Conservation (phyloP, 305 asterid genomes). For the Fraxinus nigra region DNA sequence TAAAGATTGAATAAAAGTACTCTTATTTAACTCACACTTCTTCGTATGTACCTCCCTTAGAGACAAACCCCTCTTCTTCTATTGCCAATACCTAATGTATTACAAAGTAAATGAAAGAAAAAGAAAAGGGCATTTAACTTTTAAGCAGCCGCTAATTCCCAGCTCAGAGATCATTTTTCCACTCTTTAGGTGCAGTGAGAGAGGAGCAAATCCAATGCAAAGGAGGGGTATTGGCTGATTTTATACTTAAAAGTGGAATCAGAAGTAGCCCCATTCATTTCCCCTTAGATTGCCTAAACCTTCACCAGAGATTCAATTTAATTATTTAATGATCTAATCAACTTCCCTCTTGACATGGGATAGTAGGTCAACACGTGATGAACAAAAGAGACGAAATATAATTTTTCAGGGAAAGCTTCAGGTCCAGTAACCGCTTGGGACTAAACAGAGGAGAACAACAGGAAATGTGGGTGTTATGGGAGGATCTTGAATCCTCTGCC, state of each 20-base stretch:
- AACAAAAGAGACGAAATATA: background rate
- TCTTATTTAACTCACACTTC: background rate
- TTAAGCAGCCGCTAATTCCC: background rate
- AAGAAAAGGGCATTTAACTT: background rate
- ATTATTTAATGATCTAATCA: background rate
- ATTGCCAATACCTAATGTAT: background rate
- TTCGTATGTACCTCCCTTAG: background rate
- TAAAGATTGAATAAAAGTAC: background rate
- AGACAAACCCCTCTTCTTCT: background rate
- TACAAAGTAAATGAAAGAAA: background rate
- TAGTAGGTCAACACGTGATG: background rate
- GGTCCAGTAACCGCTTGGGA: background rate
- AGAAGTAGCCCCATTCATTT: background rate
- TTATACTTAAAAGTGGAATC: background rate
- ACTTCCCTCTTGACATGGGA: background rate
- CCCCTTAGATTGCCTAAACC: background rate
- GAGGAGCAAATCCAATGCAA: background rate
- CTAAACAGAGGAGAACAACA: background rate
- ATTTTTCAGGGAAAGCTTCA: background rate
- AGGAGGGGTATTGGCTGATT: background rate
- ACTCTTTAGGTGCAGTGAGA: background rate
- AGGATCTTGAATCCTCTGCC: background rate
- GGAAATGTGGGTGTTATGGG: background rate
- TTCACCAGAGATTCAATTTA: background rate
- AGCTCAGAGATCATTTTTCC: background rate